These are phyloP conservation scores for Eimeria praecox DNA, from an alignment of 169 alveolate species.

Conservation along the genomic window DNA sequence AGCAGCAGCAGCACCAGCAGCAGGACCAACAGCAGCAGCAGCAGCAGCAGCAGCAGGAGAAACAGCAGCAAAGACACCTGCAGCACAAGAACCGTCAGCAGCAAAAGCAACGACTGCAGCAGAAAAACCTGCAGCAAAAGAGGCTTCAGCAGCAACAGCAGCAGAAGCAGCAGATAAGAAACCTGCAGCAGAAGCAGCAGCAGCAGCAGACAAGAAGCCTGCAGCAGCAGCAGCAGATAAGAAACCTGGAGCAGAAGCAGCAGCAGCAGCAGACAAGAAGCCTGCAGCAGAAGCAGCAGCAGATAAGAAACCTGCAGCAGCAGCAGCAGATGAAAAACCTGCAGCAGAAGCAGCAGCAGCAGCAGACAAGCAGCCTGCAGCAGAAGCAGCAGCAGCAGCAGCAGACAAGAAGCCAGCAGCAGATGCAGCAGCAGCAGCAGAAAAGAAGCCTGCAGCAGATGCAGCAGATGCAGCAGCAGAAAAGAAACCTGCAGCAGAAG, in stretches of 20 bases:
- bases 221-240: not conserved
- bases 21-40: too few relatives aligned
- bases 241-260: not conserved
- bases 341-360: not conserved
- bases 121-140: not conserved
- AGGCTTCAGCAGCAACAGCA: not conserved
- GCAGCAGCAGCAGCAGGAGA: too few relatives aligned
- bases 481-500: not conserved
- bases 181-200: conserved; percentile 4
- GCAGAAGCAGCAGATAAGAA: not conserved
- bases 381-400: conserved; percentile 14
- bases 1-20: not conserved
- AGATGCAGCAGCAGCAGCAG: not conserved
- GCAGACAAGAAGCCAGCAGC: not conserved
- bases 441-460: not conserved
- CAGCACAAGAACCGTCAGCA: too few relatives aligned
- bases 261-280: not conserved
- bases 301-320: not conserved
- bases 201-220: not conserved
- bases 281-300: conserved; percentile 5
- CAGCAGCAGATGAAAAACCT: not conserved
- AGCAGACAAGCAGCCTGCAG: not conserved
- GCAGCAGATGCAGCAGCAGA: not conserved
- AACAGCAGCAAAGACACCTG: too few relatives aligned
- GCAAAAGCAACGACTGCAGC: not conserved